Percentiles rank a stretch among this genome's conserved stretches.
Evolutionary conservation across 208 protist species (phyloP).

Genomic region (Vickermania spadyakhi): DNA sequence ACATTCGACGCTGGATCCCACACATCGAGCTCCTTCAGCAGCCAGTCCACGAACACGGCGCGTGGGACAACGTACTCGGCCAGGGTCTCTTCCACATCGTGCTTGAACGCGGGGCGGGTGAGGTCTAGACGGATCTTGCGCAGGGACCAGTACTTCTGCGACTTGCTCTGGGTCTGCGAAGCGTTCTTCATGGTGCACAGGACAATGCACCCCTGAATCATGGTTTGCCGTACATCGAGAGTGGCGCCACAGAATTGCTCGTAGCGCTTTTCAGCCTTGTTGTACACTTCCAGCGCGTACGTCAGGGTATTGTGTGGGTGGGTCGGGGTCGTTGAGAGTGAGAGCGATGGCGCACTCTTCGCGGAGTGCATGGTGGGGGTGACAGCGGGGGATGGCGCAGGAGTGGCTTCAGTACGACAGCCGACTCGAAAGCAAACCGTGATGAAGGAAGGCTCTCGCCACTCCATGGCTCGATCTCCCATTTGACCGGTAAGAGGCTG

Average conservation of each 20-base stretch:
- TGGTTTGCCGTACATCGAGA: slow-evolving; percentile 59
- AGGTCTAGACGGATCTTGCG: slow-evolving; percentile 61
- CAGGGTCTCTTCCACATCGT: slow-evolving; percentile 54
- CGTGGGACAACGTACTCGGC: slow-evolving; percentile 54
- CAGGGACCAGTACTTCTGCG: slow-evolving; percentile 35
- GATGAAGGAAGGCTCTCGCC: slow-evolving; percentile 56
- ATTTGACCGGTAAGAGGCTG: slow-evolving; percentile 39
- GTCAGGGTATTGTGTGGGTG: slow-evolving; percentile 10
- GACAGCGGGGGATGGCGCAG: neutral
- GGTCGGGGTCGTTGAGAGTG: neutral
- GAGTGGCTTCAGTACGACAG: slow-evolving; percentile 7
- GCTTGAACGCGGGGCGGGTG: slow-evolving; percentile 59
- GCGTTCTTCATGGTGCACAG: slow-evolving; percentile 53
- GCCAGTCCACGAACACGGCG: slow-evolving; percentile 53
- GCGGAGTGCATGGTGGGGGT: slow-evolving; percentile 5
- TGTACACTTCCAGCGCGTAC: slow-evolving; percentile 75
- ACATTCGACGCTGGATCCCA: slow-evolving; percentile 3
- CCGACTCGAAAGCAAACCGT: slow-evolving; percentile 77
- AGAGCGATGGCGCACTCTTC: slow-evolving; percentile 1
- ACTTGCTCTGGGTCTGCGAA: too few species aligned
- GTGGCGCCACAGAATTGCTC: slow-evolving; percentile 57
- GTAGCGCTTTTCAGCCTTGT: slow-evolving; percentile 74
- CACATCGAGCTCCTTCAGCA: slow-evolving; percentile 46
- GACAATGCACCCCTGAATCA: slow-evolving; percentile 70
- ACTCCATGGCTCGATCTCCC: slow-evolving; percentile 52